These are phyloP conservation scores for Paramecium tetraurelia DNA, from an alignment of 73 alveolate genomes.

Conservation along the genomic window DNA sequence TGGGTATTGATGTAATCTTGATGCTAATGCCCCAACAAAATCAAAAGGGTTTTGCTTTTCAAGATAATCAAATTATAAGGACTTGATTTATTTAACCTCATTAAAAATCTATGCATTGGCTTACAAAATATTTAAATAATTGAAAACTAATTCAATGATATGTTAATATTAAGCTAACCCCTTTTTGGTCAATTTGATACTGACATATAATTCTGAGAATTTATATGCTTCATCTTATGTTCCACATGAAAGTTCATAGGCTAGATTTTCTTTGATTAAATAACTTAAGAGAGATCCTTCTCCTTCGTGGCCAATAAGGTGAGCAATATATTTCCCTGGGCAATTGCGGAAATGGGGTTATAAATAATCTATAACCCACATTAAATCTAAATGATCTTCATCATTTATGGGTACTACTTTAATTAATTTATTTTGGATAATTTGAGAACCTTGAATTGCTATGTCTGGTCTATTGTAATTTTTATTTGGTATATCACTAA, in stretches of 20 bases:
- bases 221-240: slow-evolving; percentile 66
- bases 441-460: not conserved
- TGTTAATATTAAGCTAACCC: slow-evolving; percentile 81
- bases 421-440: slow-evolving; percentile 73
- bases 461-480: slow-evolving; percentile 77
- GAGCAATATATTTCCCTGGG: slow-evolving; percentile 69
- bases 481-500: slow-evolving; percentile 68
- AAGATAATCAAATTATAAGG: slow-evolving; percentile 65
- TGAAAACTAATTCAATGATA: slow-evolving; percentile 84
- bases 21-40: slow-evolving; percentile 38
- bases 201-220: slow-evolving; percentile 62
- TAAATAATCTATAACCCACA: slow-evolving; percentile 55
- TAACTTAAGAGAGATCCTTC: slow-evolving; percentile 82
- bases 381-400: slow-evolving; percentile 63
- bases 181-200: slow-evolving; percentile 82
- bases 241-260: slow-evolving; percentile 68
- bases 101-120: slow-evolving; percentile 68
- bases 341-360: slow-evolving; percentile 49
- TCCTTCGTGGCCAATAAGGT: slow-evolving; percentile 89
- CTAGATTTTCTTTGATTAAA: slow-evolving; percentile 82
- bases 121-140: slow-evolving; percentile 62
- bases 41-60: slow-evolving; percentile 61
- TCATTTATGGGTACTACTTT: slow-evolving; percentile 85
- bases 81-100: slow-evolving; percentile 59
- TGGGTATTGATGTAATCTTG: slow-evolving; percentile 45